Evolutionary conservation across 495 filamentous ascomycete species (phyloP).

Genomic region (Aspergillus coremiiformis): DNA sequence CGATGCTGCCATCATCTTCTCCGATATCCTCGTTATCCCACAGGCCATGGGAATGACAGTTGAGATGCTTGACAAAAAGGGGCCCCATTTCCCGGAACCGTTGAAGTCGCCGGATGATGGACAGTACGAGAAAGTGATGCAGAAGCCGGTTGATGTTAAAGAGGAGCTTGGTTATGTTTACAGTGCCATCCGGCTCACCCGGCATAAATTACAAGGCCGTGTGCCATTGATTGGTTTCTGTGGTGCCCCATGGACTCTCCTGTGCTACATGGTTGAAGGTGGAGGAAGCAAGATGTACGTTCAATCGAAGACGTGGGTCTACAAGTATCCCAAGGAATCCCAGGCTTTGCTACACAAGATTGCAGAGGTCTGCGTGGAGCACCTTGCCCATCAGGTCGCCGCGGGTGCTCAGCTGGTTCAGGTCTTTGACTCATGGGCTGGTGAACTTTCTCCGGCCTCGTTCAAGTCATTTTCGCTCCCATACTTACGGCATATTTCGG

Average conservation of each 20-base stretch:
- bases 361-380: constrained; percentile 84
- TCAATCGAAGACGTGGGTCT: constrained; percentile 90
- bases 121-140: constrained; percentile 72
- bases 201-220: constrained; percentile 75
- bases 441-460: constrained; percentile 74
- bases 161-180: constrained; percentile 87
- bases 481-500: constrained; percentile 76
- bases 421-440: constrained; percentile 99
- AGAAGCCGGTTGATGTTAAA: constrained; percentile 71
- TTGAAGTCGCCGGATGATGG: constrained; percentile 67
- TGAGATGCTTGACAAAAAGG: constrained; percentile 94
- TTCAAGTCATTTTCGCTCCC: constrained; percentile 82
- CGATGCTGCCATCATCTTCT: constrained; percentile 98
- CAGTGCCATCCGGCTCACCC: constrained; percentile 84
- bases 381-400: constrained; percentile 82
- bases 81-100: constrained; percentile 86
- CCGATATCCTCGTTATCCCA: constrained; percentile 94
- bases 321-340: constrained; percentile 73
- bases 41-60: constrained; percentile 97
- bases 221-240: constrained; percentile 97
- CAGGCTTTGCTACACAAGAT: constrained; percentile 84
- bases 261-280: constrained; percentile 98
- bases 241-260: constrained; percentile 90
- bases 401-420: constrained; percentile 90
- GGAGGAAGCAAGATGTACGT: constrained; percentile 90